These are phyloP conservation scores for Corymbia calophylla DNA, from an alignment of 441 rosid genomes.

Conservation along the genomic window DNA sequence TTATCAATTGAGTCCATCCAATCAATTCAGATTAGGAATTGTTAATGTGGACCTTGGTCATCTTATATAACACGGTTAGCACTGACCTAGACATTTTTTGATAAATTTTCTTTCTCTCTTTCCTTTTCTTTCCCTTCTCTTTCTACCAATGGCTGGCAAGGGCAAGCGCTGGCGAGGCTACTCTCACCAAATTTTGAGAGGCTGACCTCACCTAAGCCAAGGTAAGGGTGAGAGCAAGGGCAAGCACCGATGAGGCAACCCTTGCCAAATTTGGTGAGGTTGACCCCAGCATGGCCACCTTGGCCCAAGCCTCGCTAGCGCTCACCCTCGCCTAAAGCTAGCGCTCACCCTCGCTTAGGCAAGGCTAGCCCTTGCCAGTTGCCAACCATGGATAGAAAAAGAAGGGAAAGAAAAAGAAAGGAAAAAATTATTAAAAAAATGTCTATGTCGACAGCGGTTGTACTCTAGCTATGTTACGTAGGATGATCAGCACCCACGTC, in stretches of 20 bases:
- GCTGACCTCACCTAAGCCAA: no score
- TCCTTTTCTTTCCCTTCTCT: background rate
- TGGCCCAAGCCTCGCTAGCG: background rate
- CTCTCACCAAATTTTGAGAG: no score
- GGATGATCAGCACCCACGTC: background rate
- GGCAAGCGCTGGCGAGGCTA: background rate
- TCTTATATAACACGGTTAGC: fast-evolving
- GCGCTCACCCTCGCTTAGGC: background rate
- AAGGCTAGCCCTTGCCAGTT: background rate
- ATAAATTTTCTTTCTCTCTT: no score
- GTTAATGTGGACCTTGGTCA: fast-evolving
- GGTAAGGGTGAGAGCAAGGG: background rate
- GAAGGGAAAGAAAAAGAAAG: background rate
- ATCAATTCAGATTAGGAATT: no score
- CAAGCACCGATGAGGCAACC: background rate
- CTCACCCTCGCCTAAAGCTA: background rate
- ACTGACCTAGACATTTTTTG: no score
- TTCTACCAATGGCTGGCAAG: fast-evolving
- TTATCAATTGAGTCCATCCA: background rate
- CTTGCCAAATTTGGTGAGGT: background rate
- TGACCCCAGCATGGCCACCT: background rate
- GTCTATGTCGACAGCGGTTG: fast-evolving
- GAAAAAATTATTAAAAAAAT: no score
- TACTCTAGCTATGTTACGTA: background rate
- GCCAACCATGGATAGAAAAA: background rate